Base-by-base conservation (phyloP, 306 rosid genomes). In the Dryas drummondii region DNA sequence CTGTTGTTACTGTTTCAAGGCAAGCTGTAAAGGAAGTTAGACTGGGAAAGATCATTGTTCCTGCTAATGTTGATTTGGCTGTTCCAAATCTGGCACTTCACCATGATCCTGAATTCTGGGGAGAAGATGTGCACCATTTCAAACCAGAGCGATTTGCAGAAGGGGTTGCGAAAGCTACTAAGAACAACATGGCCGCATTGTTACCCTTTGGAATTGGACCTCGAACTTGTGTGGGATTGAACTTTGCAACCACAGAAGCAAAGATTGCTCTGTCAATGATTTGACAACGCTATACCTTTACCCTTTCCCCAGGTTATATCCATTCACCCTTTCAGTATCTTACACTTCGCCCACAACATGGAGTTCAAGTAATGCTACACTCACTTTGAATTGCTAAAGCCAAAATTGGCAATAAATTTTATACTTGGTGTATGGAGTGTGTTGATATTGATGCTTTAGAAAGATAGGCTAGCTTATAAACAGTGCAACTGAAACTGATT, bases 201-300 rank as follows among this genome's bases (percentile, higher is more conserved):
- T 2, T 81, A 8, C 85, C 85, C 41, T 76, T 81, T 17, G 78
- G 71, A 26, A 6, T 71, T 7, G 85, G 85, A 67, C 85, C 78
- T 27, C 74, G 85, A 40, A 76, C 11, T 7, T 81, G 85, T 60
- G 85, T 72, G 11, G 85, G 85, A 6, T 15, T 66, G 7, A 77
- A 72, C 71, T 81, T 72, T 13, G 81, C 81, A 9, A 16, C 16
- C 42, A 47, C 70, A 0, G 78, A 81, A 77, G 66, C 54, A 8
- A 81, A 76, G 78, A 46, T 81, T 17, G 78, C 75, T 17, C 66
- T 81, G 10, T 55, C 75, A 0, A 81, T 81, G 85, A 72, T 76
- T 48, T 52, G 76, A 48, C 84, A 81, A 37, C 84, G 71, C 70
- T 71, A 57, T 27, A 7, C 65, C 52, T 76, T 81, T 65, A 72